Base-by-base conservation (phyloP, 768 basidiomycete genomes). In the Gloeopeniophorella convolvens region DNA sequence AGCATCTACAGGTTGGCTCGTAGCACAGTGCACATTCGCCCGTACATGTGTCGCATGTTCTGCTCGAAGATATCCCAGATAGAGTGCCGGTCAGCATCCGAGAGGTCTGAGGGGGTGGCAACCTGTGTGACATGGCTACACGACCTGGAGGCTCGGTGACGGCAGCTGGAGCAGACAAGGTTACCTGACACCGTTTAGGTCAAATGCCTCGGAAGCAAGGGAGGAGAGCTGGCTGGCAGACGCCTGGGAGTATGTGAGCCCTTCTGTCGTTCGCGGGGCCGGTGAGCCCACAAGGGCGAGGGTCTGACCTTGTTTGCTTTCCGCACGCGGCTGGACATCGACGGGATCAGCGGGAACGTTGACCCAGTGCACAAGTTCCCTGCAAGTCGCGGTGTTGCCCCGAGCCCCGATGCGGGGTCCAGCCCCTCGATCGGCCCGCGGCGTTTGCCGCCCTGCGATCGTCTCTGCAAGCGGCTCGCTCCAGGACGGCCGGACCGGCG, bases 1-100 rank as follows among this genome's bases (percentile, higher is more conserved):
- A 83, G 53, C 9, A n/a, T 71, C 68, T 16, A 57, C 53, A 2
- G 72, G 56, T 13, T 55, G 52, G 30, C 56, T 40, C 11, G 30
- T 50, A 20, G 15, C 18, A 5, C 10, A 16, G 21, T 21, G 11
- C 5, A 12, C 13, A 31, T 39, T 43, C 20, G 27, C 13, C 26
- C 43, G 15, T 40, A 55, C 58, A 59, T 24, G 9, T 33, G 23
- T 33, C 15, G 50, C 58, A 58, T 57, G 23, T 51, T 54, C 5
- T 55, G 35, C 11, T 46, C 56, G 13, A 54, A 43, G n/a, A 58
- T 48, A 9, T 26, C 30, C 56, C 57, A 58, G 33, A 55, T 36
- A n/a, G 15, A 3, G 16, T 42, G 30, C 24, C 46, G 33, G 15
- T 50, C 48, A 30, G 32, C n/a, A 15, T 44, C 51, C 4, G 35